Base-by-base conservation (phyloP, 2,329 filamentous ascomycete genomes). In the Xylariaceae sp. region DNA sequence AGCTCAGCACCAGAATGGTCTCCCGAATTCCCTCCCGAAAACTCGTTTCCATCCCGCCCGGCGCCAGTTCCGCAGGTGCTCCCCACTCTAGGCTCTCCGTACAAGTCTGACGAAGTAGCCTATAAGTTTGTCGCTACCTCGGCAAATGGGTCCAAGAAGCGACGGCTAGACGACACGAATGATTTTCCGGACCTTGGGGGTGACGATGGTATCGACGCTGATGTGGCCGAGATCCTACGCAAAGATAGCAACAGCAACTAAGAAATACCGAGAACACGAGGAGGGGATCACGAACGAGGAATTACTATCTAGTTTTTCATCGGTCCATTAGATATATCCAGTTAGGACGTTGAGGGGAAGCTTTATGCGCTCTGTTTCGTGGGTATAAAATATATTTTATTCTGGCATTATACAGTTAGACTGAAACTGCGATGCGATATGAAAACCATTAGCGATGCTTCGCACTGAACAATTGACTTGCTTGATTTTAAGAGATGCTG, bases 171-270 rank as follows among this genome's bases (percentile, higher is more conserved):
- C 31, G 72, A 77, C n/a, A 72, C 68, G 2, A 77, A 77, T 11
- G 82, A 83, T 31, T 79, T 85, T 54, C 82, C 82, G 3, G 78
- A 84, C 49, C 72, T 85, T n/a, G 80, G 77, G 7, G 78, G 71
- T 17, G 81, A 83, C 54, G 81, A 83, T 60, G 82, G 77, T 1
- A 83, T 86, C 46, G 83, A 86, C 60, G 76, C 80, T 0, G 82
- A 86, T 43, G 82, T 86, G 29, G 78, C 78, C 23, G 81, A 82
- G 64, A 82, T 84, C 75, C 73, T 86, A 40, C 73, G 74, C 37
- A 76, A 77, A 60, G 78, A 80, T 17, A 75, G 71, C 34, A 66
- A 53, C 21, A 48, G 47, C 26, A 61, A 24, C 49, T 63, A 16
- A 58, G 36, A n/a, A 11, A 12, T 12, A 4, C 17, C 3, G 8